A percentile compares a stretch with the other conserved stretches of the same genome.
These are phyloP conservation scores for Jaminaea rosea DNA, from an alignment of 1,284 basidiomycete species.

Conservation along the genomic window DNA sequence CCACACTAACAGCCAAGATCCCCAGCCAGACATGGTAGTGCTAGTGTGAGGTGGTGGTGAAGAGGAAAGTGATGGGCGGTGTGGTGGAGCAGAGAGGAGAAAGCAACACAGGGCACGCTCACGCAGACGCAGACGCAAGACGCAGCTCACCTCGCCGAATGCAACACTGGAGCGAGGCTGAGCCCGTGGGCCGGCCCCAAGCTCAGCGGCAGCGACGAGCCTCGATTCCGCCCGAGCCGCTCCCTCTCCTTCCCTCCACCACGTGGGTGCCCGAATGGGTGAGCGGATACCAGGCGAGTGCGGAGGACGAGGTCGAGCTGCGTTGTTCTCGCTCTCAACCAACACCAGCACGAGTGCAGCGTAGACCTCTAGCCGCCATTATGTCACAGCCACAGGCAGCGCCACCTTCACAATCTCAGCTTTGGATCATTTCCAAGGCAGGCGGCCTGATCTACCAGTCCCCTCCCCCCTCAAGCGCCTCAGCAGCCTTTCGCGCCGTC, in stretches of 20 bases:
- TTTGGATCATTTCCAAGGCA: conserved; percentile 98
- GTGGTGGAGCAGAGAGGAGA: background rate
- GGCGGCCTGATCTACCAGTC: conserved; percentile 91
- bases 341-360: no score
- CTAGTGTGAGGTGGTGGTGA: background rate
- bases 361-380: background rate
- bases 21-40: conserved; percentile 38
- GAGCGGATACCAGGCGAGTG: no score
- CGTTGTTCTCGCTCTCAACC: no score
- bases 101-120: background rate
- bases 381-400: no score
- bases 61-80: background rate
- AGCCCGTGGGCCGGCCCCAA: background rate
- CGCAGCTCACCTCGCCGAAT: no score
- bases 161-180: background rate
- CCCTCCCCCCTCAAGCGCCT: conserved; percentile 54
- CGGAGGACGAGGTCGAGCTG: no score
- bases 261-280: no score
- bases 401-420: conserved; percentile 47
- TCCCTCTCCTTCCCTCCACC: background rate
- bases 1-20: conserved; percentile 39
- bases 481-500: conserved; percentile 25
- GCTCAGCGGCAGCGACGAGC: background rate
- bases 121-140: background rate
- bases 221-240: background rate